Evolutionary conservation across 768 basidiomycete genomes (phyloP).

Genomic region (Asterophora parasitica): DNA sequence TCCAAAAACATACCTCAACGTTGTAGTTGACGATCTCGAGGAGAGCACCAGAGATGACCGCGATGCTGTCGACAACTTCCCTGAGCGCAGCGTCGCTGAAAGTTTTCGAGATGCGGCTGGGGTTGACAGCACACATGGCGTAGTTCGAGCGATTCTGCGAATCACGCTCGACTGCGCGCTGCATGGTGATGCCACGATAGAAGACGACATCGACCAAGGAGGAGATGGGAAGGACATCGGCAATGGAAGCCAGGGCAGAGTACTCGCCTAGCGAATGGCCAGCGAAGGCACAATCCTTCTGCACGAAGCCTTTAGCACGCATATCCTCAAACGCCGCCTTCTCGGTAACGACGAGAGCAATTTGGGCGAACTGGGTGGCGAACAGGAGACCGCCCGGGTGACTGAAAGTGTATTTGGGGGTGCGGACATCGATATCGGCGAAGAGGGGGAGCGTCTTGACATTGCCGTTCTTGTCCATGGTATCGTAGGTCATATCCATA

Average conservation of each 20-base stretch:
- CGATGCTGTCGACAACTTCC: slow-evolving; percentile 92
- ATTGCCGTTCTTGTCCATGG: slow-evolving; percentile 93
- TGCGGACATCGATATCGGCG: slow-evolving; percentile 90
- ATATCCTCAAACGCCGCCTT: slow-evolving; percentile 99
- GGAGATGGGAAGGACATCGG: slow-evolving; percentile 92
- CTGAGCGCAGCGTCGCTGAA: slow-evolving; percentile 96
- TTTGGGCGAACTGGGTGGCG: slow-evolving; percentile 98
- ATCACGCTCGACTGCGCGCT: slow-evolving; percentile 97
- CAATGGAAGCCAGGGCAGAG: slow-evolving; percentile 95
- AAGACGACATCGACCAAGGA: slow-evolving; percentile 97
- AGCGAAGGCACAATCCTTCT: slow-evolving; percentile 88
- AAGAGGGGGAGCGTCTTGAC: slow-evolving; percentile 96
- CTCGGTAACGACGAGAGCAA: slow-evolving; percentile 96
- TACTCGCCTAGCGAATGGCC: slow-evolving; percentile 99
- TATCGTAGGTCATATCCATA: slow-evolving; percentile 99
- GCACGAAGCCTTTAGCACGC: slow-evolving; percentile 93
- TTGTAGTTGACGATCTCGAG: slow-evolving; percentile 99
- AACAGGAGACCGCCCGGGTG: slow-evolving; percentile 94
- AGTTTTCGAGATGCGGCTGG: slow-evolving; percentile 87
- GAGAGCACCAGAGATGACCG: slow-evolving; percentile 67
- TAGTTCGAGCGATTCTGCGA: slow-evolving; percentile 90
- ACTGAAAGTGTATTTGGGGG: slow-evolving; percentile 96
- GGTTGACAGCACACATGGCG: slow-evolving; percentile 99
- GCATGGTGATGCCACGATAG: slow-evolving; percentile 99
- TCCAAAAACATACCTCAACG: slow-evolving; percentile 58